These are phyloP conservation scores for Botrytis fabae DNA, from an alignment of 2,329 filamentous ascomycete genomes.

Conservation along the genomic window DNA sequence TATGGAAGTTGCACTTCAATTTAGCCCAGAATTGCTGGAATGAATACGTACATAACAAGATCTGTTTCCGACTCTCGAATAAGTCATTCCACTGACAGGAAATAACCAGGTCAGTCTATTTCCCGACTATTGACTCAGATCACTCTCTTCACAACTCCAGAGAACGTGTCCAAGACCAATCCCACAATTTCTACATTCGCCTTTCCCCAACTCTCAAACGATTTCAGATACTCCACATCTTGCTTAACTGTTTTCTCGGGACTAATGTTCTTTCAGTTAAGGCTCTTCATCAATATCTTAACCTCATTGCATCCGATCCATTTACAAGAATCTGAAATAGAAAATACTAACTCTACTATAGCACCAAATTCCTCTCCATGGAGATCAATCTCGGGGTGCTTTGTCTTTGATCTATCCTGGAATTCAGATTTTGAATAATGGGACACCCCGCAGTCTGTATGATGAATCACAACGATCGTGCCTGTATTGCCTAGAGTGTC, in stretches of 20 bases:
- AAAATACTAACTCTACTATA: constrained; percentile 22
- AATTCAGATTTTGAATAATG: constrained; percentile 24
- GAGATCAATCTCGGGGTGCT: constrained; percentile 24
- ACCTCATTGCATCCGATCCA: no score
- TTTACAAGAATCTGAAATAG: no score
- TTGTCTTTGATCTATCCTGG: constrained; percentile 14
- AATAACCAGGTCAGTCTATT: not conserved
- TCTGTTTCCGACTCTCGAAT: not conserved
- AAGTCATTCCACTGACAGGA: not conserved
- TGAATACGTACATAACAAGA: not conserved
- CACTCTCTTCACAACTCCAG: constrained; percentile 23
- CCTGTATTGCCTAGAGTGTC: constrained; percentile 20
- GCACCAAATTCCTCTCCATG: constrained; percentile 23
- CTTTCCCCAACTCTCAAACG: constrained; percentile 15
- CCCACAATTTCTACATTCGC: constrained; percentile 25
- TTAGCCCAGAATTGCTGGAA: not conserved
- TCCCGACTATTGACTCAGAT: not conserved
- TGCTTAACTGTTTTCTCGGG: constrained; percentile 26
- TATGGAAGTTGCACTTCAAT: not conserved
- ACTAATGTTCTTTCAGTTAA: constrained; percentile 4
- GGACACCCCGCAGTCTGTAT: constrained; percentile 28
- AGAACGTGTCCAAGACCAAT: constrained; percentile 26
- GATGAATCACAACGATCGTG: constrained; percentile 28
- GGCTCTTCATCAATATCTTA: not conserved
- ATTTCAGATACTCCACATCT: constrained; percentile 28